Evolutionary conservation across 1,284 basidiomycete genomes (phyloP).

Genomic region (Ganoderma boninense): DNA sequence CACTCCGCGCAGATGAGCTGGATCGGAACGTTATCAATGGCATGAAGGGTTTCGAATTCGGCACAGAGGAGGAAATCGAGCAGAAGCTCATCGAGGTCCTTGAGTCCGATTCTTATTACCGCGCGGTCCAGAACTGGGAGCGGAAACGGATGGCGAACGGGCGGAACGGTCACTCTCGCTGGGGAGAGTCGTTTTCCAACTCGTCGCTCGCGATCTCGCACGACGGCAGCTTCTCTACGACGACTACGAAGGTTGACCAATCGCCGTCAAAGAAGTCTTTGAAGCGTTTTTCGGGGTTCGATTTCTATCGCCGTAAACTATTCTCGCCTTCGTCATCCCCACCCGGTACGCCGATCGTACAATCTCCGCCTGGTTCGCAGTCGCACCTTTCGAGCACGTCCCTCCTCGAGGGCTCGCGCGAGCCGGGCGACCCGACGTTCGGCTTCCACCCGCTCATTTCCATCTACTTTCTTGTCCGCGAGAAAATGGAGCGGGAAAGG

Average conservation of each 20-base stretch:
- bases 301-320: constrained; percentile 93
- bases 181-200: constrained; percentile 66
- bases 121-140: constrained; percentile 83
- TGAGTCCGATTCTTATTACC: constrained; percentile 80
- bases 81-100: constrained; percentile 78
- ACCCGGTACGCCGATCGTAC: constrained; percentile 51
- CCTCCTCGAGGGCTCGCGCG: constrained; percentile 54
- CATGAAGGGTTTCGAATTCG: constrained; percentile 99
- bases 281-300: constrained; percentile 88
- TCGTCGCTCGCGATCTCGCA: constrained; percentile 75
- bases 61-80: constrained; percentile 87
- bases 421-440: constrained; percentile 83
- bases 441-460: constrained; percentile 96
- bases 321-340: constrained; percentile 78
- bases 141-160: constrained; percentile 59
- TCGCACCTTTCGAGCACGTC: constrained; percentile 58
- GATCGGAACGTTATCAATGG: constrained; percentile 87
- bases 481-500: constrained; percentile 94
- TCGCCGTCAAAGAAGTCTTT: constrained; percentile 61
- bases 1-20: constrained; percentile 87
- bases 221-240: constrained; percentile 50
- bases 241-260: constrained; percentile 49
- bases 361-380: constrained; percentile 64
- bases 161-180: constrained; percentile 49
- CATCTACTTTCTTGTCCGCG: constrained; percentile 95